Base-by-base conservation (phyloP, 495 filamentous ascomycete genomes). In the Podospora fimiseda region DNA sequence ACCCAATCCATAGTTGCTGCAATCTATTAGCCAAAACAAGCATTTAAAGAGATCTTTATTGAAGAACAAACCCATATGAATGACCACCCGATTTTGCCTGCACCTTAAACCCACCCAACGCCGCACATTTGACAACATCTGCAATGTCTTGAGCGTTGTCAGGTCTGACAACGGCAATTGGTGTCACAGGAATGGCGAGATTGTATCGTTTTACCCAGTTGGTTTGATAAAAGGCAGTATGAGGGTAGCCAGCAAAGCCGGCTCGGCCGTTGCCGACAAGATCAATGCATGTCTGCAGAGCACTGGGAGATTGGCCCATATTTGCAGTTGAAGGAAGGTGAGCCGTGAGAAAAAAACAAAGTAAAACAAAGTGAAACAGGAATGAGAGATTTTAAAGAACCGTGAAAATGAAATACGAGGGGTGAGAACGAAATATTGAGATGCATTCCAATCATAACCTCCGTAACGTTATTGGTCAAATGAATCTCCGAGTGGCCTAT, bases 71-170 rank as follows among this genome's bases (percentile, higher is more conserved):
- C 73, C 64, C 73, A 68, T 85, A 89, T 13, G 83, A 87, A 61
- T 90, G 88, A 1, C 88, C 88, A 13, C 88, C 88, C 37, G 80
- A 81, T 57, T 76, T 80, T 9, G 86, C 73, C 55, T 88, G 85
- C 18, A 90, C 84, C 57, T 84, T 83, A 56, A 81, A 65, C 33
- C 65, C 70, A 49, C 74, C 66, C 2, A 64, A 57, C 0, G 63
- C 68, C 0, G 84, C 85, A 55, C 85, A 89, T 49, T 71, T 73
- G 9, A 88, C 73, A 2, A 82, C 73, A 19, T 62, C 70, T 1
- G 81, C 74, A 11, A 90, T 76, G 43, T 90, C 74, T 9, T 79
- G 52, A 2, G 77, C 59, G 0, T 73, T 79, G 11, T 72, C 60
- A 0, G 88, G 88, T 11, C 81, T 74, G 0, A 80, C 80, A 21